These are phyloP conservation scores for Linnemannia elongata DNA, from an alignment of 192 early-diverging fungal genomes.

Conservation along the genomic window DNA sequence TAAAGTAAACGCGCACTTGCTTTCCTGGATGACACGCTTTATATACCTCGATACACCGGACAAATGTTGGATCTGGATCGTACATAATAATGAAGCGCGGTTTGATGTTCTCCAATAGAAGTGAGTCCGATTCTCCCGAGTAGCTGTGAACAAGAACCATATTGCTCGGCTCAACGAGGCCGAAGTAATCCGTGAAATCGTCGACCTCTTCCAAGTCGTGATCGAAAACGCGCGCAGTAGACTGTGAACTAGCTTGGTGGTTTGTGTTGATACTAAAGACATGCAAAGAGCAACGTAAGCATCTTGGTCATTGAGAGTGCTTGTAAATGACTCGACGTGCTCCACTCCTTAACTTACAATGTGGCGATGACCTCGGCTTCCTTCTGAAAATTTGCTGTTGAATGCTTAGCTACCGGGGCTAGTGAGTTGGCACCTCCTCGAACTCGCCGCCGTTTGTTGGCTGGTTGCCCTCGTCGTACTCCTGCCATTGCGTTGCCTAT, in stretches of 20 bases:
- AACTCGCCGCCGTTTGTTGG: conserved; percentile 64
- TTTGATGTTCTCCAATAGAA: conserved; percentile 72
- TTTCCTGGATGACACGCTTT: conserved; percentile 63
- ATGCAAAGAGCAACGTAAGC: not conserved
- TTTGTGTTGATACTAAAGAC: conserved; percentile 27
- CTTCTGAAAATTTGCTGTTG: conserved; percentile 37
- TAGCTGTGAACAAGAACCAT: conserved; percentile 72
- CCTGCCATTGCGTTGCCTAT: not conserved
- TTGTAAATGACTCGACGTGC: not conserved
- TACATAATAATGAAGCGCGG: conserved; percentile 93
- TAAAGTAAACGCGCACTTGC: conserved; percentile 87
- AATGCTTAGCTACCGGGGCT: conserved; percentile 21
- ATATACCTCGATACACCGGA: conserved; percentile 87
- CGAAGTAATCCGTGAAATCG: conserved; percentile 64
- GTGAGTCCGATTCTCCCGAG: conserved; percentile 72
- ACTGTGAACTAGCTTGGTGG: conserved; percentile 6
- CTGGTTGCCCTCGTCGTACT: conserved; percentile 40
- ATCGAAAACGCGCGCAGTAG: conserved; percentile 32
- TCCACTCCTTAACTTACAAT: conserved; percentile 35
- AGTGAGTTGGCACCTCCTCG: conserved; percentile 49
- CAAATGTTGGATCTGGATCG: conserved; percentile 89
- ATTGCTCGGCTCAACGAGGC: conserved; percentile 57
- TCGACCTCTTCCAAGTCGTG: conserved; percentile 61
- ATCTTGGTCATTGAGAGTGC: not conserved
- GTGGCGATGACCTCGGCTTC: conserved; percentile 58